Conservation (phyloP, 2,329 filamentous ascomycete genomes). For the Teratosphaeria nubilosa region DNA sequence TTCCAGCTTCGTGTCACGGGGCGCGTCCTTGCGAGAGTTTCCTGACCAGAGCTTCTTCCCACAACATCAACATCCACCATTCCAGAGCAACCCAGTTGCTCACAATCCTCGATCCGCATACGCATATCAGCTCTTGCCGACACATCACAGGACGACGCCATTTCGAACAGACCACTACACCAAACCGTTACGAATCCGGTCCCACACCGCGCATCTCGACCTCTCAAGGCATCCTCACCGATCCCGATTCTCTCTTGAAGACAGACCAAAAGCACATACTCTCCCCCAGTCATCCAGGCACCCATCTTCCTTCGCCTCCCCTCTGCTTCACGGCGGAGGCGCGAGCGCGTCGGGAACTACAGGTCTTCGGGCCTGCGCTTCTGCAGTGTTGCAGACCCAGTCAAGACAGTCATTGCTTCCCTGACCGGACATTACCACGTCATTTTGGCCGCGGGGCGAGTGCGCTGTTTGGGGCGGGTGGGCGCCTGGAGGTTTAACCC, state of each 20-base stretch:
- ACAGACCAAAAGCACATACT: slow-evolving; percentile 51
- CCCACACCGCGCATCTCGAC: slow-evolving; percentile 5
- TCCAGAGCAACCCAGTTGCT: slow-evolving; percentile 6
- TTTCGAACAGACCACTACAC: slow-evolving; percentile 5
- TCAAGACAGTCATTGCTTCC: slow-evolving; percentile 8
- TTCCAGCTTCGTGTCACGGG: too few species aligned
- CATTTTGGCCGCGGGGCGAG: slow-evolving; percentile 9
- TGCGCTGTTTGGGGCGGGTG: background rate
- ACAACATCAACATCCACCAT: background rate
- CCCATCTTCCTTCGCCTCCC: slow-evolving; percentile 59
- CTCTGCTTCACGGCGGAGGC: slow-evolving; percentile 24
- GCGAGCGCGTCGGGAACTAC: slow-evolving; percentile 8
- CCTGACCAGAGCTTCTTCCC: background rate
- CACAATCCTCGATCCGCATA: background rate
- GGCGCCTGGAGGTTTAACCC: slow-evolving; percentile 77
- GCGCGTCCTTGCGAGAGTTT: background rate
- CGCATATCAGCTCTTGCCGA: slow-evolving; percentile 4
- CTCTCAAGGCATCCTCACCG: slow-evolving; percentile 6
- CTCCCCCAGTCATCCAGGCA: slow-evolving; percentile 70
- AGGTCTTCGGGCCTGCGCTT: slow-evolving; percentile 28
- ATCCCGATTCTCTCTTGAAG: slow-evolving; percentile 28
- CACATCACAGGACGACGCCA: slow-evolving; percentile 5
- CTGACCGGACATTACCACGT: slow-evolving; percentile 8
- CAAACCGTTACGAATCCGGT: slow-evolving; percentile 12
- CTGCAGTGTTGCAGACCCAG: background rate